Evolutionary conservation across 106 monocot genomes (phyloP).

Genomic region (Apostasia ramifera): DNA sequence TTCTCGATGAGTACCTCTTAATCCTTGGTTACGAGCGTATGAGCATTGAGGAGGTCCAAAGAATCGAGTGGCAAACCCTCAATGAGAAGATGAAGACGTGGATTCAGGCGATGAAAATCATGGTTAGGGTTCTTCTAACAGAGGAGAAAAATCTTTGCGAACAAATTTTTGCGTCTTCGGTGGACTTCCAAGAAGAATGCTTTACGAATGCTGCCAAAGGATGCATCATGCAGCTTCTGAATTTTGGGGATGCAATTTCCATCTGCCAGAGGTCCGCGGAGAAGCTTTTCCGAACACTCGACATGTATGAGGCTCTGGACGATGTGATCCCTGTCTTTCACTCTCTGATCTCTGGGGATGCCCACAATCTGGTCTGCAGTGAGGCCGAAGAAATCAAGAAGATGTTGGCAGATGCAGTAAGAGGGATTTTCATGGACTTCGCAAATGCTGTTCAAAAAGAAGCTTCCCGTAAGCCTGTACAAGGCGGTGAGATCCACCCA

Average conservation of each 20-base stretch:
- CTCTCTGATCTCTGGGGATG: conserved; percentile 13
- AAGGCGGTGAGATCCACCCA: conserved; percentile 31
- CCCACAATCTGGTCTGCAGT: background rate
- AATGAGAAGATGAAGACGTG: conserved; percentile 26
- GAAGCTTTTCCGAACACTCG: conserved; percentile 13
- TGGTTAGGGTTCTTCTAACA: conserved; percentile 7
- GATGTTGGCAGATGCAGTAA: conserved; percentile 26
- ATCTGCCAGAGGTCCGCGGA: conserved; percentile 23
- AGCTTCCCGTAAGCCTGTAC: conserved; percentile 22
- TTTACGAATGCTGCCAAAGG: conserved; percentile 24
- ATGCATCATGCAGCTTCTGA: conserved; percentile 31
- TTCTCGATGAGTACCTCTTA: conserved; percentile 36
- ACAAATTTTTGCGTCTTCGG: conserved; percentile 12
- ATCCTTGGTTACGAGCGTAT: conserved; percentile 29
- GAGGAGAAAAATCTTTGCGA: conserved; percentile 26
- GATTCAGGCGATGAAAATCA: conserved; percentile 16
- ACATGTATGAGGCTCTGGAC: conserved; percentile 34
- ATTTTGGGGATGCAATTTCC: conserved; percentile 39
- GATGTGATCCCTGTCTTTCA: conserved; percentile 21
- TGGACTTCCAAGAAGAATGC: conserved; percentile 11
- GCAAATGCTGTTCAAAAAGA: conserved; percentile 26
- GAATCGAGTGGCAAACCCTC: conserved; percentile 24
- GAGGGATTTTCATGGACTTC: conserved; percentile 25
- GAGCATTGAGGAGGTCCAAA: conserved; percentile 52
- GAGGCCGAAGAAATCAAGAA: conserved; percentile 23